Evolutionary conservation across 306 rosid species (phyloP), one percentile per base, ranked within the genome.

Genomic region (Cicer judaicum): DNA sequence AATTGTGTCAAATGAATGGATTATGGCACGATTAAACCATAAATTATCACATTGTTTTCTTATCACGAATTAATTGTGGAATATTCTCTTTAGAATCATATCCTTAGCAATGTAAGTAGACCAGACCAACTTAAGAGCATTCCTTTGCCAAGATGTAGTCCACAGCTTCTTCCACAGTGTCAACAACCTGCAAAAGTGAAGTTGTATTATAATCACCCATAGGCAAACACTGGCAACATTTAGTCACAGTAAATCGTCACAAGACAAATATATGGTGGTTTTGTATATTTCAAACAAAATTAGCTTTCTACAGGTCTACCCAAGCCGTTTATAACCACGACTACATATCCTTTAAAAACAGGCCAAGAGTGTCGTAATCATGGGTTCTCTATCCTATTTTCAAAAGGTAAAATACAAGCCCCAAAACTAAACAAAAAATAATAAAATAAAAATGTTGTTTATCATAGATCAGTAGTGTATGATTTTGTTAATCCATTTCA

Each of bases 111-210:
- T 7, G 40, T 48, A 70, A 67, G 46, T 47, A 52, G 49, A 59
- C 1, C 12, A 10, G 13, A 52, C 36, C 75, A 75, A 84, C 19
- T 50, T 50, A 72, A 76, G 34, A 61, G 42, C 78, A 39, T 68
- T 91, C 92, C 83, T 73, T 89, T 43, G 68, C 76, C 80, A 88
- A 77, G 68, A 88, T 80, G 66, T 57, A 86, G 79, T 88, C 87
- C 78, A 88, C 90, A 15, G 96, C 92, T 69, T 90, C 92, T 60
- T 88, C 90, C 10, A 88, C 92, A 2, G 85, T 82, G 78, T 91
- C 87, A 73, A 89, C 94, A 80, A 89, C 92, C 94, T 91, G 86
- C 85, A 81, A 52, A 79, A 77, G 64, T 21, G 50, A 73, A 48
- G 14, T 78, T 75, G 43, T 29, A 59, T 68, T 52, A 24, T 52